Percentiles rank a stretch among this genome's conserved stretches.
These are phyloP conservation scores for Solanum paucissectum DNA, from an alignment of 257 asterid genomes.

Conservation along the genomic window DNA sequence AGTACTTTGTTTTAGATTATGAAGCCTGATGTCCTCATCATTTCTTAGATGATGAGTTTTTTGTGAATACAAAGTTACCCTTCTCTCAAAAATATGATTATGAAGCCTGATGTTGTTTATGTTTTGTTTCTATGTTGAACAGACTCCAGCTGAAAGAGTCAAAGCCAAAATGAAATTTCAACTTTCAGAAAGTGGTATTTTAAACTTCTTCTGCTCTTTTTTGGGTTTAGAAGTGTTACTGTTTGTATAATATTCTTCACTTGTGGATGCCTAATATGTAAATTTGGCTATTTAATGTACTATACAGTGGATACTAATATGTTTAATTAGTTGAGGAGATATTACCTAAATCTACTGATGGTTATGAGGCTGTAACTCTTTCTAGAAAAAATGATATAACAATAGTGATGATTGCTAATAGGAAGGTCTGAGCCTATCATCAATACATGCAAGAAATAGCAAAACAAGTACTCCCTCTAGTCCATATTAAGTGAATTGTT, in stretches of 20 bases:
- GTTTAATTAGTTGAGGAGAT: background rate
- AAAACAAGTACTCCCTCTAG: background rate
- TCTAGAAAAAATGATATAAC: background rate
- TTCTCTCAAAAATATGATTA: background rate
- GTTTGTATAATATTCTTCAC: background rate
- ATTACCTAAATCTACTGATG: background rate
- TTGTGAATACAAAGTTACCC: background rate
- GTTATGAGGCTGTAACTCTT: background rate
- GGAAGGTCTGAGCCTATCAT: background rate
- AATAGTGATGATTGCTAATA: background rate
- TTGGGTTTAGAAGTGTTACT: background rate
- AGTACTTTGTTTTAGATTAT: background rate
- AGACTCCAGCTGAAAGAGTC: constrained; percentile 86
- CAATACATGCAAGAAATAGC: background rate
- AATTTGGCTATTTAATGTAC: background rate
- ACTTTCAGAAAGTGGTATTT: constrained; percentile 77
- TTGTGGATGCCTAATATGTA: background rate
- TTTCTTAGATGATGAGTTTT: background rate
- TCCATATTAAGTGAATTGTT: background rate
- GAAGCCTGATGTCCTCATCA: background rate
- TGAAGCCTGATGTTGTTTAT: background rate
- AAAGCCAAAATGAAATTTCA: constrained; percentile 92
- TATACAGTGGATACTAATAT: background rate
- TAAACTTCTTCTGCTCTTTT: background rate
- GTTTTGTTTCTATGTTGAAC: constrained; percentile 10